Conservation (phyloP, 352 stramenopile species). For the Pythium plurisporium region DNA sequence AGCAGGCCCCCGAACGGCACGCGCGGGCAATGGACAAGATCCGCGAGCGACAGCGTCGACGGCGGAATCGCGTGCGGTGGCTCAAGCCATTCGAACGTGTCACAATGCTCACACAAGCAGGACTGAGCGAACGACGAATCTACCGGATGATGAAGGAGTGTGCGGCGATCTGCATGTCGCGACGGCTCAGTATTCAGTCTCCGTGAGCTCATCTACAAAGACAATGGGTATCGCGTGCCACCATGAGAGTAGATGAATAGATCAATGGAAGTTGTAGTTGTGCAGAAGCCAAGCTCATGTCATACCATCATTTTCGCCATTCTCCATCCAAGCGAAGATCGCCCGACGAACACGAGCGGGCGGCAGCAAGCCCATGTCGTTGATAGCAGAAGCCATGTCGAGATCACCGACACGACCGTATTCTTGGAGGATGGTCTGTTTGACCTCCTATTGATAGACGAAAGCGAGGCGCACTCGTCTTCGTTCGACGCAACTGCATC, state of each 20-base stretch:
- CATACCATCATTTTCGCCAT: no score
- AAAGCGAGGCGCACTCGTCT: not conserved
- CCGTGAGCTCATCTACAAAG: not conserved
- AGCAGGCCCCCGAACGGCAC: not conserved
- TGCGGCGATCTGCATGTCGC: constrained; percentile 46
- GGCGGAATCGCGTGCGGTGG: constrained; percentile 20
- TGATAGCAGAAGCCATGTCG: no score
- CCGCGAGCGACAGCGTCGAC: constrained; percentile 6
- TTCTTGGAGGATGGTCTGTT: not conserved
- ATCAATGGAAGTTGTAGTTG: not conserved
- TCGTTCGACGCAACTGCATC: not conserved
- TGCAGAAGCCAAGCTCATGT: no score
- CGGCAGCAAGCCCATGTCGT: no score
- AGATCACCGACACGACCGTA: no score
- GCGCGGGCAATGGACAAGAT: constrained; percentile 4
- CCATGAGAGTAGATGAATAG: constrained; percentile 1
- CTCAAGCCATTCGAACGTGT: constrained; percentile 26
- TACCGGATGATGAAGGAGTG: constrained; percentile 55
- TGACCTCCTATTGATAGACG: constrained; percentile 5
- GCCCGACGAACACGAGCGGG: no score
- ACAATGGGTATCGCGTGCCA: no score
- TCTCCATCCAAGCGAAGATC: no score
- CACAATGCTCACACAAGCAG: constrained; percentile 37
- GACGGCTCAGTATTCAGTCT: constrained; percentile 23
- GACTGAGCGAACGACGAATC: constrained; percentile 48